Conservation (phyloP, 495 filamentous ascomycete species). For the Glonium stellatum region DNA sequence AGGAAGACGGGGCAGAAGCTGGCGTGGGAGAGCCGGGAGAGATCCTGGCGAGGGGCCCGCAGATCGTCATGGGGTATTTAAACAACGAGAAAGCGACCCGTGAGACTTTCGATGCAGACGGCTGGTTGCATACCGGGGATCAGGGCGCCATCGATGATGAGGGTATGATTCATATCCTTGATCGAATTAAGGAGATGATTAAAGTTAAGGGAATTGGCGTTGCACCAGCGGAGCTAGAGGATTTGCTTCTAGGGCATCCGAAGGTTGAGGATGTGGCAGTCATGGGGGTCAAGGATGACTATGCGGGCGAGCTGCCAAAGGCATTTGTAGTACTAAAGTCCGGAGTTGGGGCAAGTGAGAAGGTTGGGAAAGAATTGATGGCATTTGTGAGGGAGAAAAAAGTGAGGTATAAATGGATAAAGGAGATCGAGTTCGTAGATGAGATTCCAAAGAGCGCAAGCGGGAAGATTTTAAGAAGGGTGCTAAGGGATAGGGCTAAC, state of each 20-base stretch:
- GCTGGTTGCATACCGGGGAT: constrained; percentile 62
- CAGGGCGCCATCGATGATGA: constrained; percentile 50
- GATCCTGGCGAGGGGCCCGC: constrained; percentile 50
- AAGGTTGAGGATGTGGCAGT: constrained; percentile 57
- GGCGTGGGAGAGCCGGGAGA: constrained; percentile 51
- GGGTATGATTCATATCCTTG: constrained; percentile 63
- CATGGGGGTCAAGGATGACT: constrained; percentile 51
- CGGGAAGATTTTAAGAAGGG: constrained; percentile 59
- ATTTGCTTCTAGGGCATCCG: constrained; percentile 50
- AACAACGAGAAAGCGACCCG: constrained; percentile 47
- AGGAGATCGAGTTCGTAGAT: constrained; percentile 55
- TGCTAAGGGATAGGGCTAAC: constrained; percentile 44
- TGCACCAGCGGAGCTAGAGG: constrained; percentile 64
- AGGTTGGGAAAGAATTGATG: constrained; percentile 41
- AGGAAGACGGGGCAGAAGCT: constrained; percentile 43
- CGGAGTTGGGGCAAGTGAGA: constrained; percentile 27
- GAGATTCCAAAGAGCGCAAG: constrained; percentile 62
- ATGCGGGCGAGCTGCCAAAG: constrained; percentile 56
- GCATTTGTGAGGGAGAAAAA: constrained; percentile 55
- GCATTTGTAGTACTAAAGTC: constrained; percentile 54
- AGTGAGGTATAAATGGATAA: constrained; percentile 60
- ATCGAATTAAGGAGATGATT: constrained; percentile 73
- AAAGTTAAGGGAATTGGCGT: constrained; percentile 69
- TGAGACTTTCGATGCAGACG: constrained; percentile 55
- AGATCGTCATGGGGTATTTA: constrained; percentile 55